Evolutionary conservation across 2,329 filamentous ascomycete species (phyloP), one percentile per base, ranked within the genome.

Genomic region (Ophiostoma sp.): DNA sequence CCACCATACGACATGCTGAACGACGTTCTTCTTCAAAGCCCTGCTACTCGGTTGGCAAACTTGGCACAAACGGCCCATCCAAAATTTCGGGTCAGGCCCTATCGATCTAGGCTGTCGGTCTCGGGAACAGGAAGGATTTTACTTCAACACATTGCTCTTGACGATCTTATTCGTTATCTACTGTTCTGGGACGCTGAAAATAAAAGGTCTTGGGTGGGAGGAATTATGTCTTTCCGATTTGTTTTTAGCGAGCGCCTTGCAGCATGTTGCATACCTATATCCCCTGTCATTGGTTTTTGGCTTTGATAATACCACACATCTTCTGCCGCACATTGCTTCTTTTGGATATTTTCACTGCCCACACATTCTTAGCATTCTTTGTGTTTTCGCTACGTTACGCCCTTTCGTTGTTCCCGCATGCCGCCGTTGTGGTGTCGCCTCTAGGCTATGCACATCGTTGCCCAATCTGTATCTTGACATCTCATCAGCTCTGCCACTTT

Each of bases 31-130:
- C n/a, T 27, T 52, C 18, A 27, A 27, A 27, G 27, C 27, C 27
- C 27, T 27, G 27, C 27, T 27, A 27, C 27, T 1, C 27, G 27
- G 18, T 14, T 14, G 38, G 9, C 55, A 40, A 16, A 60, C 27
- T 60, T n/a, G n/a, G n/a, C 36, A 38, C 36, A 1, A 38, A 27
- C 55, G n/a, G 11, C 49, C 47, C 7, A 55, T 27, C 7, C n/a
- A 16, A 55, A 11, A 55, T 12, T 7, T 52, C 5, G 27, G n/a
- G n/a, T n/a, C n/a, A n/a, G 27, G 49, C 18, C 49, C 18, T 18
- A 27, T 55, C 49, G 8, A 55, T 55, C n/a, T 55, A 36, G 49
- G 49, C 49, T 55, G 49, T 55, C 49, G 49, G 49, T 55, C 49
- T 27, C 4, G 14, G 14, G 27, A n/a, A 27, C 45, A 14, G 14